Base-by-base conservation (phyloP, 2,329 filamentous ascomycete genomes). In the Colletotrichum caudatum region DNA sequence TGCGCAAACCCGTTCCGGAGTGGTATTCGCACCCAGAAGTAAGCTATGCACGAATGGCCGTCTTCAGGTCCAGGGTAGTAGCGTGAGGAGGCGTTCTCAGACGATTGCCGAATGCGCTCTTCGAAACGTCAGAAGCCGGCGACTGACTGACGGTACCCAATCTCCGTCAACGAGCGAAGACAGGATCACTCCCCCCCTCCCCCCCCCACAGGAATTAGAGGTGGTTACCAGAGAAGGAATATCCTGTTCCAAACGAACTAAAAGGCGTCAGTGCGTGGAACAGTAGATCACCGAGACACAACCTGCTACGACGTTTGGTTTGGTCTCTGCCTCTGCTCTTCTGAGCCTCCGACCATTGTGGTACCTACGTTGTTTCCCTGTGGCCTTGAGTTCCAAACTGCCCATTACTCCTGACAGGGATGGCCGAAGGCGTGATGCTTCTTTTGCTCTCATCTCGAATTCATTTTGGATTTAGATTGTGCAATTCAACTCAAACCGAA, bases 241-340 rank as follows among this genome's bases (percentile, higher is more conserved):
- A 71, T 65, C 66, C 60, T 69, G 56, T 64, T 57, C 56, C 56
- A 37, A 58, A 41, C 5, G 35, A 44, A 26, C 12, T 37, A 46
- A 53, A 23, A 29, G 57, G 51, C 46, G 72, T 67, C 70, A 71
- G 73, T 73, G 72, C 72, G 64, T 74, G 66, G 66, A 66, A 57
- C 56, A 63, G 61, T 77, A 73, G 71, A 70, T 69, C 73, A 77
- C 77, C 76, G 78, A 83, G 81, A 83, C 82, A 83, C 82, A 79
- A 79, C 79, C 79, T 79, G 77, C 78, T 79, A 76, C 76, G 75
- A 73, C 56, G 73, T 68, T 69, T 73, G 59, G 53, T 61, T 61
- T 66, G 67, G 61, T 62, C 58, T 64, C 53, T 48, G 29, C 29
- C 11, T 33, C 37, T 44, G n/a, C 20, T 33, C 46, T n/a, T 18